phyloP scores from a whole-genome alignment of 768 basidiomycete species.

The Kwoniella shandongensis region DNA sequence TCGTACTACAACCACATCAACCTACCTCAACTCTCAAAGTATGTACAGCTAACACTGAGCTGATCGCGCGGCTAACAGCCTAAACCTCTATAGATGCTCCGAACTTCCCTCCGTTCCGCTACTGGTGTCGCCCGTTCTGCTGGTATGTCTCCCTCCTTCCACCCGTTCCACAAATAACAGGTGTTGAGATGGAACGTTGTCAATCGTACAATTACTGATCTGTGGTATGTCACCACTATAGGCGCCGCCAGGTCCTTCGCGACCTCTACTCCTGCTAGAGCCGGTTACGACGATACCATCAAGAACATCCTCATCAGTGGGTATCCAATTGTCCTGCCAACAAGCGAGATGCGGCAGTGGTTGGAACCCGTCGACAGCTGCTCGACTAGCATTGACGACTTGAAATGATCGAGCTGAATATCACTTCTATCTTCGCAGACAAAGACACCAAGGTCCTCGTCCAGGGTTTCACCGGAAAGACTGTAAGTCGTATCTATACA shows the following conservation, averaged over 20 bases:
- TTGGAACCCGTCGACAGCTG: too few relatives aligned
- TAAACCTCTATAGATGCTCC: slow-evolving; percentile 23
- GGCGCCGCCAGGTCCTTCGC: slow-evolving; percentile 67
- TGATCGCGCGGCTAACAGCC: background rate
- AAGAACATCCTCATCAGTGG: slow-evolving; percentile 77
- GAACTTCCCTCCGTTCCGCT: slow-evolving; percentile 34
- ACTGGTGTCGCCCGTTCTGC: slow-evolving; percentile 29
- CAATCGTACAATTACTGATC: too few relatives aligned
- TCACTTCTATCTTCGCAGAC: slow-evolving; percentile 49
- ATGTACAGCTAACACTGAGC: background rate
- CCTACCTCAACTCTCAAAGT: slow-evolving; percentile 11
- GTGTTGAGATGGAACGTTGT: background rate
- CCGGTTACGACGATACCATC: slow-evolving; percentile 83
- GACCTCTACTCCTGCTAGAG: slow-evolving; percentile 65
- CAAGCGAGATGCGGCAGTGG: background rate
- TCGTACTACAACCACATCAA: background rate
- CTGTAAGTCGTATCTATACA: slow-evolving; percentile 59
- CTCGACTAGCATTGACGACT: too few relatives aligned
- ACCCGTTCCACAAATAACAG: background rate
- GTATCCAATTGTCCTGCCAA: background rate
- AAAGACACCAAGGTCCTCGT: slow-evolving; percentile 92
- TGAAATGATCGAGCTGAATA: background rate
- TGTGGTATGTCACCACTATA: background rate
- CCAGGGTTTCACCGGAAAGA: slow-evolving; percentile 86
- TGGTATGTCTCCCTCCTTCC: slow-evolving; percentile 6